phyloP scores from a whole-genome alignment of 1,139 yeast genomes.

The Pichia sp. region DNA sequence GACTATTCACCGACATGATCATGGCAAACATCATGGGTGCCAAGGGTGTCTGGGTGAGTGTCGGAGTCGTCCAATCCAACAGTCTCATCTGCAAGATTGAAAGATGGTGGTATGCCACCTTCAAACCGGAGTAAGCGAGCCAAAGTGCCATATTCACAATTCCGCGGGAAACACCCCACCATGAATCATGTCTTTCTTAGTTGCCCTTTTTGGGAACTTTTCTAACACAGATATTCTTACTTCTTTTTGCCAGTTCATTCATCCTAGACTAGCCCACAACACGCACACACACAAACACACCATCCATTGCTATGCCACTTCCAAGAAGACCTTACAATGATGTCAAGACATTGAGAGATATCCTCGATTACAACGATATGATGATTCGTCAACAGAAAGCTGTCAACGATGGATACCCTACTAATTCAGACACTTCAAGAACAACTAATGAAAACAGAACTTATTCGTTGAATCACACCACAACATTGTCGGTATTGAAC shows the following conservation, averaged over 20 bases:
- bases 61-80: constrained; percentile 65
- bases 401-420: not conserved
- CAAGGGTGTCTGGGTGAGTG: constrained; percentile 76
- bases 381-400: not conserved
- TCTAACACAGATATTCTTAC: too few species aligned
- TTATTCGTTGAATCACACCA: constrained; percentile 19
- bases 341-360: constrained; percentile 15
- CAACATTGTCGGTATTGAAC: constrained; percentile 28
- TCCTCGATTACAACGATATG: constrained; percentile 17
- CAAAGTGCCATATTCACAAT: too few species aligned
- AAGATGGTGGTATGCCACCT: constrained; percentile 38
- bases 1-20: constrained; percentile 85
- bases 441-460: not conserved
- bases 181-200: too few species aligned
- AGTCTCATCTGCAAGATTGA: constrained; percentile 54
- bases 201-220: too few species aligned
- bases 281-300: too few species aligned
- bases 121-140: not conserved
- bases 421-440: not conserved
- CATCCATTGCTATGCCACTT: too few species aligned
- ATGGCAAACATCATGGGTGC: constrained; percentile 97
- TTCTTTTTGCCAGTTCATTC: too few species aligned
- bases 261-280: too few species aligned
- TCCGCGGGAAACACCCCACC: too few species aligned
- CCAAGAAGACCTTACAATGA: constrained; percentile 11